Conservation (phyloP, 768 basidiomycete species). For the Clitopilus hobsonii region DNA sequence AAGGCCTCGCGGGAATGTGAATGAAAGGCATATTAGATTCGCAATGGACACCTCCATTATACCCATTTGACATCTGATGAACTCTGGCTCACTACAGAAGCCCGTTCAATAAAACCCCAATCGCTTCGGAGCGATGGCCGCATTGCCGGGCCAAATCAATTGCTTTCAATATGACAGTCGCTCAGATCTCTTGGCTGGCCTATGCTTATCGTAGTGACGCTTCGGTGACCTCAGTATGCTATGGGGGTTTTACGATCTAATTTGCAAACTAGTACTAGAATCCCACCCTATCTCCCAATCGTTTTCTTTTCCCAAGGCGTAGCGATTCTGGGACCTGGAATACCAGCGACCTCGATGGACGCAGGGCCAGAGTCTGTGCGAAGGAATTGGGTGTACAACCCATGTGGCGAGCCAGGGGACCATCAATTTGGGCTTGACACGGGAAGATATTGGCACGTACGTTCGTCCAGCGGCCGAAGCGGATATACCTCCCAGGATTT, state of each 20-base stretch:
- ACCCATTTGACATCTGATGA: too few relatives aligned
- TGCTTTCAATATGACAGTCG: background rate
- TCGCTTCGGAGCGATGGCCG: background rate
- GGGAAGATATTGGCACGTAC: background rate
- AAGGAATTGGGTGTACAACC: background rate
- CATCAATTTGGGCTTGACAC: background rate
- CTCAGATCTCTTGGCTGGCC: background rate
- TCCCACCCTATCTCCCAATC: background rate
- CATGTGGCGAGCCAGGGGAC: background rate
- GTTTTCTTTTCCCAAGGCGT: background rate
- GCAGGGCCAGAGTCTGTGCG: background rate
- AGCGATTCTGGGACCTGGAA: background rate
- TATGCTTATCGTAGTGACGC: too few relatives aligned
- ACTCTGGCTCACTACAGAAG: too few relatives aligned
- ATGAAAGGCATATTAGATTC: too few relatives aligned
- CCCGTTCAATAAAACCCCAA: background rate
- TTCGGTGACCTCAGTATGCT: background rate
- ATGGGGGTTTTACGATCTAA: background rate
- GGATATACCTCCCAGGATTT: background rate
- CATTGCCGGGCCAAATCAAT: background rate
- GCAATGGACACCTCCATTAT: too few relatives aligned
- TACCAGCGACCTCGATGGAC: background rate
- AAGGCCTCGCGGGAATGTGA: background rate
- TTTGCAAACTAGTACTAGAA: background rate
- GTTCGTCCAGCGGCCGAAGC: background rate